Evolutionary conservation across 192 early-diverging fungal genomes (phyloP).

Genomic region (Umbelopsis vinacea): DNA sequence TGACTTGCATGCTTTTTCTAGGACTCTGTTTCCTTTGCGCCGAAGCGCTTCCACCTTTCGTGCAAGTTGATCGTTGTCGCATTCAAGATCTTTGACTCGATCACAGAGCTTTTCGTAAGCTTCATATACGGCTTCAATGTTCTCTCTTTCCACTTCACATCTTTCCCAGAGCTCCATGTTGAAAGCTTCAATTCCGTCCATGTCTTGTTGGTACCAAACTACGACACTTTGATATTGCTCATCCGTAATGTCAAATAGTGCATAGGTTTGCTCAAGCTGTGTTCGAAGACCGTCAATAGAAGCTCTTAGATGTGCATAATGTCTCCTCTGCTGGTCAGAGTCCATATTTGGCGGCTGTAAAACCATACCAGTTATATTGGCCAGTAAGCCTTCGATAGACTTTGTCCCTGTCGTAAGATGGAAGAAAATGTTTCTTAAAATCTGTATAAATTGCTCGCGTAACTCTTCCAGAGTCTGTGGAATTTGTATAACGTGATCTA

Average conservation of each 20-base stretch:
- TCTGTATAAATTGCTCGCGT: conserved; percentile 52
- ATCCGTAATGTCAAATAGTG: conserved; percentile 53
- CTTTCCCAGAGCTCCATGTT: conserved; percentile 40
- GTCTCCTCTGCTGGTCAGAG: conserved; percentile 38
- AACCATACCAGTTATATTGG: conserved; percentile 51
- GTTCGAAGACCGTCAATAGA: conserved; percentile 44
- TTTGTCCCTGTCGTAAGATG: conserved; percentile 53
- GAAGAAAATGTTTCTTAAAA: conserved; percentile 50
- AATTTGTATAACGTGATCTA: conserved; percentile 21
- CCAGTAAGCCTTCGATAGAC: conserved; percentile 48
- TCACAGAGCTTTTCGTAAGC: conserved; percentile 42
- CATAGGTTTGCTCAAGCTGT: conserved; percentile 52
- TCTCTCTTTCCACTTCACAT: conserved; percentile 45
- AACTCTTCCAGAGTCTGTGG: conserved; percentile 48
- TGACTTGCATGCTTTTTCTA: conserved; percentile 9
- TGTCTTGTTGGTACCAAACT: conserved; percentile 29
- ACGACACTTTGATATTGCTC: conserved; percentile 34
- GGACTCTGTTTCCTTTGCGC: neutral
- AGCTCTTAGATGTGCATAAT: conserved; percentile 36
- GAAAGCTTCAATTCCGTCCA: conserved; percentile 43
- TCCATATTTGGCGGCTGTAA: conserved; percentile 34
- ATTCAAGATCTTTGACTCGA: conserved; percentile 44
- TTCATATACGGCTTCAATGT: conserved; percentile 39
- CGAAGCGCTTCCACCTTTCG: neutral
- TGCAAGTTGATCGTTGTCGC: conserved; percentile 37